Evolutionary conservation across 2,329 filamentous ascomycete species (phyloP), one percentile per base, ranked within the genome.

Genomic region (Tolypocladium amazonense): DNA sequence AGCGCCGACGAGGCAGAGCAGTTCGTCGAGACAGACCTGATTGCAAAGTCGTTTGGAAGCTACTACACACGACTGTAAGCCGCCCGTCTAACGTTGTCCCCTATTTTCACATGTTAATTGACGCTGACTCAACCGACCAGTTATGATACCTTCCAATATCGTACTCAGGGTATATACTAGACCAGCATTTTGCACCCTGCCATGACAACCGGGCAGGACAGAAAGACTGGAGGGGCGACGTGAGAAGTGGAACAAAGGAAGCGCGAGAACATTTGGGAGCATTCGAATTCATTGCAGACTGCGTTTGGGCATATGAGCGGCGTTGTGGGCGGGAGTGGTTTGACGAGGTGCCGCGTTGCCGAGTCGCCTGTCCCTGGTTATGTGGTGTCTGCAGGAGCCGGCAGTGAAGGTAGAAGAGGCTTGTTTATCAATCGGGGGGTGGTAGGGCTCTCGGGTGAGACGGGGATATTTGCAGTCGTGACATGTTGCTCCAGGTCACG

Each of bases 131-230:
- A 1, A 20, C 8, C 39, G 18, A 4, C n/a, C 50, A 90, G 88
- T 74, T 91, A 92, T 69, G 88, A 92, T 74, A 90, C 88, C 63
- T 93, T 92, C 77, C 89, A 93, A 77, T 93, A 93, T 76, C 85
- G 90, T 69, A 92, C 90, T 41, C 89, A 93, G 75, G 90, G 89
- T 66, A 93, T 93, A 74, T 93, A 93, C 74, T 93, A 82, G 58
- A 54, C 14, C 50, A 54, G 20, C 50, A 54, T 37, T 54, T 15
- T n/a, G 20, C 8, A 14, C 20, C 50, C 11, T 12, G 30, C 47
- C 20, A 15, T n/a, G 18, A 37, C 11, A 37, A 15, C 20, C 20
- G 30, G 20, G 11, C 50, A 33, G 30, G 27, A 15, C 50, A 20
- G n/a, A 12, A 52, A 0, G n/a, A 12, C 8, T 33, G 20, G 27